Conservation (phyloP, 2,329 filamentous ascomycete species). For the Fusarium albidum region DNA sequence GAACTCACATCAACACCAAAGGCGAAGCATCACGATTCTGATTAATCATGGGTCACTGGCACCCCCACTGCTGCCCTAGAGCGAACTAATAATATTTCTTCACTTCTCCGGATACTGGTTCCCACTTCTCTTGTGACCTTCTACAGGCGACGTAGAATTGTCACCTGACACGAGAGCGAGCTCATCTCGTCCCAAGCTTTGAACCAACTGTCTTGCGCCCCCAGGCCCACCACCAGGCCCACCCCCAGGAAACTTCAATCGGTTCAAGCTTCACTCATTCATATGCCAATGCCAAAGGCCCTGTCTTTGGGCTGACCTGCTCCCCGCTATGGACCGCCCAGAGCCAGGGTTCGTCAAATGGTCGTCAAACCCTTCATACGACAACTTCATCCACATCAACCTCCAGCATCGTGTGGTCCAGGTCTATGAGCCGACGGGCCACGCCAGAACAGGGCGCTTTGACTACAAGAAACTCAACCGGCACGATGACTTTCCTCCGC, state of each 20-base stretch:
- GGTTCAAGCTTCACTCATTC: not conserved
- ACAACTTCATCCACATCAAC: slow-evolving; percentile 72
- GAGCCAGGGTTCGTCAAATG: slow-evolving; percentile 72
- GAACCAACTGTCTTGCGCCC: not conserved
- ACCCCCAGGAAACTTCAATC: not conserved
- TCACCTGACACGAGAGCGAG: slow-evolving; percentile 9
- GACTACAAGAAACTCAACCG: slow-evolving; percentile 65
- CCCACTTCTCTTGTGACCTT: not conserved
- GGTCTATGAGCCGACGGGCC: slow-evolving; percentile 68
- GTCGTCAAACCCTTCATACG: slow-evolving; percentile 66
- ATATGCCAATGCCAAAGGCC: not conserved
- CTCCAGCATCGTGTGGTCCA: slow-evolving; percentile 69
- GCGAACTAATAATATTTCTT: not conserved
- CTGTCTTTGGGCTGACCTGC: slow-evolving; percentile 1
- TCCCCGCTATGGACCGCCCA: slow-evolving; percentile 62
- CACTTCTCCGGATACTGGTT: not conserved
- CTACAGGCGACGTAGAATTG: not conserved
- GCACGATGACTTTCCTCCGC: slow-evolving; percentile 69
- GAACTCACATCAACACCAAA: slow-evolving; percentile 2
- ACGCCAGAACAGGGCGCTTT: slow-evolving; percentile 64
- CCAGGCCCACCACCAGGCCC: no score
- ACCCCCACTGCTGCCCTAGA: slow-evolving; percentile 4
- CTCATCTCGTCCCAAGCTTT: slow-evolving; percentile 5
- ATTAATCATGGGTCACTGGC: slow-evolving; percentile 19
- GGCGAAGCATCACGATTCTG: slow-evolving; percentile 20